phyloP scores from a whole-genome alignment of 768 basidiomycete genomes.

The Myochromella boudieri region DNA sequence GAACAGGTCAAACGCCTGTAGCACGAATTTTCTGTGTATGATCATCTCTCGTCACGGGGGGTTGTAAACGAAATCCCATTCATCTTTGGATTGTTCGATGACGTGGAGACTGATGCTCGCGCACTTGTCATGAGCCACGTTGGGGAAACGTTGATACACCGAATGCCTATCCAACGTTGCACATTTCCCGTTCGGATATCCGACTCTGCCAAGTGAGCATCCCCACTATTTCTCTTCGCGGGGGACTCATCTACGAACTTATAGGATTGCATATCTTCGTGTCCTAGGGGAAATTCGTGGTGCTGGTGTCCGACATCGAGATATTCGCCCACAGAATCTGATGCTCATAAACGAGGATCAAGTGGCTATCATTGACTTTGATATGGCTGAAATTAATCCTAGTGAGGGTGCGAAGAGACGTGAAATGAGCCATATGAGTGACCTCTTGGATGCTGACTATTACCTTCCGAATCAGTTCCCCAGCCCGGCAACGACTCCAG shows the following conservation, averaged over 20 bases:
- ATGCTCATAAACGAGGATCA: constrained; percentile 1
- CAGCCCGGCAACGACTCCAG: background rate
- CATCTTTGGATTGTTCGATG: constrained; percentile 14
- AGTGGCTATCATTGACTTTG: no score
- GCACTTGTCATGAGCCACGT: no score
- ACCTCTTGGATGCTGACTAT: background rate
- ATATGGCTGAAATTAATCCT: background rate
- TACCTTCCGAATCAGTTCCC: constrained; percentile 1
- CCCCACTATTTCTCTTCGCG: background rate
- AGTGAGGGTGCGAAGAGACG: background rate
- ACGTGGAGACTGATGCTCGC: constrained; percentile 3
- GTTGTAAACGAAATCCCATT: no score
- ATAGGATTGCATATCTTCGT: no score
- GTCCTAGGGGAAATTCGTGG: no score
- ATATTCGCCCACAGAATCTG: constrained; percentile 9
- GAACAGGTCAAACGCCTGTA: constrained; percentile 10
- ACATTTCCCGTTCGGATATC: background rate
- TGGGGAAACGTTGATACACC: background rate
- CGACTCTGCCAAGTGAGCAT: background rate
- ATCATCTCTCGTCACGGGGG: constrained; percentile 8
- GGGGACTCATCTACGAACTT: background rate
- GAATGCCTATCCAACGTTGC: background rate
- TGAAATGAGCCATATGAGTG: background rate
- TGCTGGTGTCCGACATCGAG: constrained; percentile 4
- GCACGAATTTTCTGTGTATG: constrained; percentile 13